These are phyloP conservation scores for Leptomonas seymouri DNA, from an alignment of 208 protist genomes.

Conservation along the genomic window DNA sequence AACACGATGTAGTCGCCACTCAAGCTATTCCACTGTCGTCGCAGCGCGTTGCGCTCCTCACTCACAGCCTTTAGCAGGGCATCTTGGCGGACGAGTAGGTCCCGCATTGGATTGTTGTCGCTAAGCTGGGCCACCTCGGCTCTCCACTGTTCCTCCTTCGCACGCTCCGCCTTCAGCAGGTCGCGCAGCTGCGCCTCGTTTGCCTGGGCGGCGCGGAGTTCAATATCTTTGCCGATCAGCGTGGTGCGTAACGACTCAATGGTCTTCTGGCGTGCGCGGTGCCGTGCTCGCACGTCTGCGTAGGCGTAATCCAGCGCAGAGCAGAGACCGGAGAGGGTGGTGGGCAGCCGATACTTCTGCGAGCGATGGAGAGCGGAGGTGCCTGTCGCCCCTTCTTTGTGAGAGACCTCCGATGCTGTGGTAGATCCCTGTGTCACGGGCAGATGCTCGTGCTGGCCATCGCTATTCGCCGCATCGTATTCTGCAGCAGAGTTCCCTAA, in stretches of 20 bases:
- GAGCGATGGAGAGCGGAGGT: not conserved
- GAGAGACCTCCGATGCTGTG: not conserved
- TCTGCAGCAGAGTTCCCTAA: not conserved
- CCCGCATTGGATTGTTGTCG: slow-evolving; percentile 53
- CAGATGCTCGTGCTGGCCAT: not conserved
- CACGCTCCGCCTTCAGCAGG: slow-evolving; percentile 31
- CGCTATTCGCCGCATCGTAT: not conserved
- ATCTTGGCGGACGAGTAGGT: slow-evolving; percentile 61
- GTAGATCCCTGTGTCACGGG: not conserved
- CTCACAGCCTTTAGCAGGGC: slow-evolving; percentile 49
- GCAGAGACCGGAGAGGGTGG: slow-evolving; percentile 31
- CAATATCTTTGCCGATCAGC: slow-evolving; percentile 29
- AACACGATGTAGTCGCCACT: slow-evolving; percentile 69
- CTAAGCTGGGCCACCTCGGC: slow-evolving; percentile 41
- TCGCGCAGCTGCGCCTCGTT: slow-evolving; percentile 42
- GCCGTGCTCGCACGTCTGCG: slow-evolving; percentile 16
- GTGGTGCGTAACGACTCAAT: slow-evolving; percentile 24
- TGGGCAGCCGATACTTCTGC: slow-evolving; percentile 20
- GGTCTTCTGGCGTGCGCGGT: slow-evolving; percentile 18
- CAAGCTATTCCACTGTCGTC: slow-evolving; percentile 47
- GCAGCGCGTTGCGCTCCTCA: slow-evolving; percentile 63
- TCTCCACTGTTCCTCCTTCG: slow-evolving; percentile 40
- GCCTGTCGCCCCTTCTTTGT: not conserved
- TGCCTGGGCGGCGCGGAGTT: slow-evolving; percentile 29
- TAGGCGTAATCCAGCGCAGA: slow-evolving; percentile 40